A percentile compares a stretch with the other conserved stretches of the same genome.
Evolutionary conservation across 2,329 filamentous ascomycete genomes (phyloP).

Genomic region (Colletotrichum lupini): DNA sequence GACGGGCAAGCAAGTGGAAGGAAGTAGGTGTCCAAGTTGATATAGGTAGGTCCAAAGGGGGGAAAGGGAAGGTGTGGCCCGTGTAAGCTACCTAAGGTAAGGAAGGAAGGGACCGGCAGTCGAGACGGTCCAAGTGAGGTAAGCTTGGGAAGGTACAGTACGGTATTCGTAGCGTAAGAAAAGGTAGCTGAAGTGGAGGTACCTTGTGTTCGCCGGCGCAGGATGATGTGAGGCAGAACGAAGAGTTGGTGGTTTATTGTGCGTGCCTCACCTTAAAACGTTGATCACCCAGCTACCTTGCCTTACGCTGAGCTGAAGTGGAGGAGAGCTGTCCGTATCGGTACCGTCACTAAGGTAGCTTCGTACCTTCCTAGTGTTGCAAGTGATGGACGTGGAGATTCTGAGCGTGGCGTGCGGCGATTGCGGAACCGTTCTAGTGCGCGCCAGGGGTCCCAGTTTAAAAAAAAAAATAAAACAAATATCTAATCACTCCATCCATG

Average conservation of each 20-base stretch:
- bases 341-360: slow-evolving; percentile 1
- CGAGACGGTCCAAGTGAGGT: slow-evolving; percentile 6
- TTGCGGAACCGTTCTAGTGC: slow-evolving; percentile 15
- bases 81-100: slow-evolving; percentile 23
- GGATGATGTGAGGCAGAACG: background rate
- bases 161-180: background rate
- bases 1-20: background rate
- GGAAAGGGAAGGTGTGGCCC: slow-evolving; percentile 20
- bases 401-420: slow-evolving; percentile 26
- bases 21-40: slow-evolving; percentile 30
- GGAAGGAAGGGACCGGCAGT: slow-evolving; percentile 11
- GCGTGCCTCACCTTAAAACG: background rate
- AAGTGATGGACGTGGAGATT: slow-evolving; percentile 27
- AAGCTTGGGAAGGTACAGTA: slow-evolving; percentile 10
- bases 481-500: background rate
- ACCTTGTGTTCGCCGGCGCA: background rate
- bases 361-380: slow-evolving; percentile 19
- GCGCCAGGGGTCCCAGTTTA: slow-evolving; percentile 6
- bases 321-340: slow-evolving; percentile 10
- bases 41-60: slow-evolving; percentile 26
- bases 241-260: background rate
- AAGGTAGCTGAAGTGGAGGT: slow-evolving; percentile 1
- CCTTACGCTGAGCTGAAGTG: slow-evolving; percentile 6
- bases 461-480: background rate
- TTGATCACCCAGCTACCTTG: background rate